Base-by-base conservation (phyloP, 2,329 filamentous ascomycete species). In the Seiridium unicorne region DNA sequence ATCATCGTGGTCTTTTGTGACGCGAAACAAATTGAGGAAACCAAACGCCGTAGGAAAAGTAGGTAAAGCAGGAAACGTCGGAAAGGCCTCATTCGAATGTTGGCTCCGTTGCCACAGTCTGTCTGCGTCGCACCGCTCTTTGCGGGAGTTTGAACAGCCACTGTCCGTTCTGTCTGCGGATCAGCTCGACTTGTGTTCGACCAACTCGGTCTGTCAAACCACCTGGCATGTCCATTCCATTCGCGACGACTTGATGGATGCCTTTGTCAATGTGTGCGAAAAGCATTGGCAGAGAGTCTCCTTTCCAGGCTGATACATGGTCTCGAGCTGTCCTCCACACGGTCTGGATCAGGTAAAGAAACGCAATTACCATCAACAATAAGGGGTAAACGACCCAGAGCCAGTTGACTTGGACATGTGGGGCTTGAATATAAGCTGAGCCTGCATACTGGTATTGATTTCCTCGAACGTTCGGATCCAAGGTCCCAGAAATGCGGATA, bases 251-350 rank as follows among this genome's bases (percentile, higher is more conserved):
- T 3, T 61, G 66, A 18, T 73, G 68, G 38, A 76, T 74, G 34
- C 66, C 66, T 5, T 66, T 64, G 47, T 76, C 71, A 18, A 77
- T 72, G 5, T 69, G 69, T 51, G 71, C 75, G 56, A 77, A 77
- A 7, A 77, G 61, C 73, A 77, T 74, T 1, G 74, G 74, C 58
- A 77, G 61, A 10, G 73, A 74, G 49, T 73, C 71, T 26, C 70
- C 67, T 58, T 77, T 77, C 74, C 74, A 76, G 4, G 71, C 73
- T 32, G 69, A 72, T 4, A 78, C 70, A 3, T 68, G 70, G 58
- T 76, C 72, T 35, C 69, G 69, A 34, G 72, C 69, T 13, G 70
- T 72, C n/a, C 68, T 69, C 60, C 68, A 64, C n/a, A 76, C 71
- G 26, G 74, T 76, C 57, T 72, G 64, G 38, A 70, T 61, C 32